Percentiles rank a stretch among this genome's conserved stretches.
Conservation (phyloP, 768 basidiomycete species). For the Albatrellus ellisii region DNA sequence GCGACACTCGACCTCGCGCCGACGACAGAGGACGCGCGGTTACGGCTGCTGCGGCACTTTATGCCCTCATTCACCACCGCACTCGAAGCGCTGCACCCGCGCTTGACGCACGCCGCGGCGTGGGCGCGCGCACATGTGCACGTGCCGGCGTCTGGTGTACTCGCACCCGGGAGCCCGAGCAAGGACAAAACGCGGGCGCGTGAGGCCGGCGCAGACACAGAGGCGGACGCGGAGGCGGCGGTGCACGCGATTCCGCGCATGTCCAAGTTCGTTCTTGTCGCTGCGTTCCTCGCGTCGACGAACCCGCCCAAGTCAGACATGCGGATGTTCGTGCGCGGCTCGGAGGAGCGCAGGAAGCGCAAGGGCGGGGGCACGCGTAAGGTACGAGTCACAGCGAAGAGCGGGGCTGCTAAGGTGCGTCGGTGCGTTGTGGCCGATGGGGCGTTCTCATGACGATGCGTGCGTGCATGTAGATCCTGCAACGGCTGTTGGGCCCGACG, state of each 20-base stretch:
- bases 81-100: conserved; percentile 55
- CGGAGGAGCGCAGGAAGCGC: conserved; percentile 49
- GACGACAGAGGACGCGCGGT: conserved; percentile 31
- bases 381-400: conserved; percentile 12
- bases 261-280: conserved; percentile 64
- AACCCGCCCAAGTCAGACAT: conserved; percentile 75
- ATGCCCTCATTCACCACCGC: conserved; percentile 47
- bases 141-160: conserved; percentile 23
- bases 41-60: conserved; percentile 53
- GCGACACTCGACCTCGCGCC: background rate
- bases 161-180: conserved; percentile 1
- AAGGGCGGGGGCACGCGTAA: conserved; percentile 23
- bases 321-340: conserved; percentile 67
- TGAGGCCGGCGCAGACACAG: background rate
- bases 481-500: conserved; percentile 67
- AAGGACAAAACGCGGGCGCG: conserved; percentile 3
- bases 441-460: background rate
- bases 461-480: conserved; percentile 39
- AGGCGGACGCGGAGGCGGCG: conserved; percentile 8
- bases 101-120: conserved; percentile 45
- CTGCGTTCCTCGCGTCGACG: conserved; percentile 71
- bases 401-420: conserved; percentile 17
- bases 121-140: conserved; percentile 45
- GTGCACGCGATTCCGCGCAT: conserved; percentile 40
- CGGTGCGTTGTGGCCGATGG: background rate